Base-by-base conservation (phyloP, 345 rosid genomes). In the Rhodomyrtus tomentosa region DNA sequence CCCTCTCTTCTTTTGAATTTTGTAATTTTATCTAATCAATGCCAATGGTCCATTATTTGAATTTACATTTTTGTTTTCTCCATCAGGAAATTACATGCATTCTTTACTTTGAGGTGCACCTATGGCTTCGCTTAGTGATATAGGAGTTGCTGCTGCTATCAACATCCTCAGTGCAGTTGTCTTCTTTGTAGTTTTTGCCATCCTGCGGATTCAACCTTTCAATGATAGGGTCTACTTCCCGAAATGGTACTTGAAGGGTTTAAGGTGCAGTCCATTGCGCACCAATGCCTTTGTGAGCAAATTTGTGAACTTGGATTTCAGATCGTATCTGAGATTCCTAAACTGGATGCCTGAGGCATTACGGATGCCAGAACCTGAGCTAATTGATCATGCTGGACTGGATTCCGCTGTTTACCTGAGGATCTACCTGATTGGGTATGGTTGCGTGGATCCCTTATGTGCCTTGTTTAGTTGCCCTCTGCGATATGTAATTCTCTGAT, bases 331-430 rank as follows among this genome's bases (percentile, higher is more conserved):
- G 42, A 92, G 88, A 82, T 96, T 96, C 88, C 90, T 96, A 72
- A 93, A 87, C 84, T 96, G 99, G 99, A 96, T 96, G 98, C 97
- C 96, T 20, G 96, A 89, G 36, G 99, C 99, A 2, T 82, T 96
- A 73, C 93, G 89, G 87, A 95, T 95, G 98, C 98, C 99, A 10
- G 99, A 96, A 86, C 96, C 94, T 55, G 99, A 96, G 89, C 91
- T 96, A 40, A 92, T 93, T 49, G 93, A 95, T 80, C 99, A 96
- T 72, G 98, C 98, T 0, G 99, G 99, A 20, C 88, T 95, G 87
- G 99, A 96, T 89, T 95, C 98, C 32, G 97, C 93, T 81, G 93
- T 95, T 86, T 96, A 93, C 85, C 86, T 96, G 84, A 92, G 99
- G 90, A 94, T 96, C 82, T 95, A 95, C 93, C 88, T 88, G 89